A percentile compares a stretch with the other conserved stretches of the same genome.
Evolutionary conservation across 2,329 filamentous ascomycete genomes (phyloP).

Genomic region (Macrophomina tecta): DNA sequence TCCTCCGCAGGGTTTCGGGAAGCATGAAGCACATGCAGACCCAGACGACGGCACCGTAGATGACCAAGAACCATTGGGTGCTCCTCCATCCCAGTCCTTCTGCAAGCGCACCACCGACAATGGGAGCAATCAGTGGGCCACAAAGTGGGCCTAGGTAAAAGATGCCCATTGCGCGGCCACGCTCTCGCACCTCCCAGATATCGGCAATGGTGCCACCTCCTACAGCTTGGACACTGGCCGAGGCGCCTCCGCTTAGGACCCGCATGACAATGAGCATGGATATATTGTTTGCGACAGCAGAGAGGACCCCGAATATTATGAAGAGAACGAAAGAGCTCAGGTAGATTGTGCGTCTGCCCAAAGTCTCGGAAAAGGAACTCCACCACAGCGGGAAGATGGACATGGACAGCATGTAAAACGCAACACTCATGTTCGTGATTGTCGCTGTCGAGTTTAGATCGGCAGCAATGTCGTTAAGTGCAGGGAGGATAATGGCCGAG

Average conservation of each 20-base stretch:
- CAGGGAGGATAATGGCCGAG: conserved; percentile 77
- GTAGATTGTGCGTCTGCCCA: conserved; percentile 45
- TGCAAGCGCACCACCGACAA: conserved; percentile 45
- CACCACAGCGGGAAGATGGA: conserved; percentile 50
- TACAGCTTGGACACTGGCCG: conserved; percentile 46
- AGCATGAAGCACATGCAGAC: conserved; percentile 42
- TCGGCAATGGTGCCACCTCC: conserved; percentile 47
- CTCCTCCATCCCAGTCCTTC: conserved; percentile 44
- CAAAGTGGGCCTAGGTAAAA: conserved; percentile 49
- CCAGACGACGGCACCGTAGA: conserved; percentile 43
- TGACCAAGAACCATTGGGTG: conserved; percentile 48
- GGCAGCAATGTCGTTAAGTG: conserved; percentile 42
- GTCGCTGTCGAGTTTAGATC: conserved; percentile 41
- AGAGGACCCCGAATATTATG: conserved; percentile 41
- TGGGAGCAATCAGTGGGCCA: conserved; percentile 46
- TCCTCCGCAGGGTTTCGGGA: conserved; percentile 40
- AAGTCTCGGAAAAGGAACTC: conserved; percentile 46
- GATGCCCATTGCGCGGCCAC: conserved; percentile 46
- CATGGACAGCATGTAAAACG: conserved; percentile 51
- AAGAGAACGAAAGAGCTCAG: conserved; percentile 44
- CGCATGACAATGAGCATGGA: conserved; percentile 46
- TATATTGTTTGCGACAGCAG: conserved; percentile 44
- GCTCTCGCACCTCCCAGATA: conserved; percentile 46
- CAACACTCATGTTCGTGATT: conserved; percentile 48
- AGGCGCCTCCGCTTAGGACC: conserved; percentile 44